Evolutionary conservation across 495 filamentous ascomycete species (phyloP).

Genomic region (Apiosordaria backusii): DNA sequence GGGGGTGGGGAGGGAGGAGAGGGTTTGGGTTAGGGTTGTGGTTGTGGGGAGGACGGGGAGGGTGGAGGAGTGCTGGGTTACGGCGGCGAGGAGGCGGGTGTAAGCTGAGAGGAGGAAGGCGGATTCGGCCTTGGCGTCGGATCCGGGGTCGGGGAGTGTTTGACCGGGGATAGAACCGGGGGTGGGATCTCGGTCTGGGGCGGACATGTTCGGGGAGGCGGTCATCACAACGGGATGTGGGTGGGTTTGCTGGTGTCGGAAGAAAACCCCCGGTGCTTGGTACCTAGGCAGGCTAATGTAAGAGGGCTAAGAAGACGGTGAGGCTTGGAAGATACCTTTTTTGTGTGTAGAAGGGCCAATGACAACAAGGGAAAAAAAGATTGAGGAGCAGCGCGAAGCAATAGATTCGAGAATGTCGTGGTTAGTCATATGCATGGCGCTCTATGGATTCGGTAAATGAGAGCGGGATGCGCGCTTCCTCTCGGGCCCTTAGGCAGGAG

Average conservation of each 20-base stretch:
- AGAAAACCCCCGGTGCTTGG: background rate
- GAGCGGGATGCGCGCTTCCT: background rate
- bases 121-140: conserved; percentile 7
- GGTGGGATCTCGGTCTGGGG: background rate
- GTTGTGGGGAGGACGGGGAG: conserved; percentile 12
- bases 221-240: background rate
- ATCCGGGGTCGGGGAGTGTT: background rate
- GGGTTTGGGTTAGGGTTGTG: conserved; percentile 18
- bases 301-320: background rate
- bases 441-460: background rate
- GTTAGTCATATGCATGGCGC: background rate
- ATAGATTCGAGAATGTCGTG: background rate
- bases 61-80: conserved; percentile 2
- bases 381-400: background rate
- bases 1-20: conserved; percentile 29
- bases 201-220: background rate
- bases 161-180: background rate
- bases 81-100: conserved; percentile 16
- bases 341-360: background rate
- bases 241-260: background rate
- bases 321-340: background rate
- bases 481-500: background rate
- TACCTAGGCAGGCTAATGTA: too few relatives aligned
- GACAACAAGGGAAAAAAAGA: background rate
- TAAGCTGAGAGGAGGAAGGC: conserved; percentile 20